Conservation (phyloP, 805 yeast genomes). For the Candida vartiovaarae region DNA sequence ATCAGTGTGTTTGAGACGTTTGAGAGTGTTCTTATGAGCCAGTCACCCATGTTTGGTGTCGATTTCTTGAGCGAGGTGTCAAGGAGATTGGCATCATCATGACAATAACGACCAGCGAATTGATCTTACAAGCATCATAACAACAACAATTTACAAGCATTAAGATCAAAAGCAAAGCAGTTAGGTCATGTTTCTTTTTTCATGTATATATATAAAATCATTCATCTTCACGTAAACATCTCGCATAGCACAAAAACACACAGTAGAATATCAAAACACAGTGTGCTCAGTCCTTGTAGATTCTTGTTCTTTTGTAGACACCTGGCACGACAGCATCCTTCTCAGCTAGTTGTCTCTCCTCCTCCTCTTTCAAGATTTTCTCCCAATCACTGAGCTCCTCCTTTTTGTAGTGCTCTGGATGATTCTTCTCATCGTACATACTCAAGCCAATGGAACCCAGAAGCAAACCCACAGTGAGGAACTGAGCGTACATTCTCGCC, state of each 20-base stretch:
- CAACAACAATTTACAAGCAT: too few species aligned
- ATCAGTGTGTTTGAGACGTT: background rate
- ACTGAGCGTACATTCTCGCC: conserved; percentile 90
- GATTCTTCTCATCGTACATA: conserved; percentile 55
- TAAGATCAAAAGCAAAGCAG: too few species aligned
- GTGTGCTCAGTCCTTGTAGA: conserved; percentile 21
- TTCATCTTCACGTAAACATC: too few species aligned
- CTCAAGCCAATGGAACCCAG: conserved; percentile 62
- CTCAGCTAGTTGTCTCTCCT: conserved; percentile 22
- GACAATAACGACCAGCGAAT: too few species aligned
- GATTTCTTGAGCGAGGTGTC: too few species aligned
- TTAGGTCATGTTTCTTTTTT: too few species aligned
- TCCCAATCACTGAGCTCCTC: conserved; percentile 39
- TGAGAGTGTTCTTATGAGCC: background rate
- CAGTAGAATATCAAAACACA: too few species aligned
- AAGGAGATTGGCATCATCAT: too few species aligned
- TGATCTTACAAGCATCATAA: too few species aligned
- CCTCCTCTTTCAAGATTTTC: conserved; percentile 38
- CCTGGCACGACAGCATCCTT: conserved; percentile 3
- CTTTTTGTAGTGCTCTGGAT: conserved; percentile 30
- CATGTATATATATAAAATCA: too few species aligned
- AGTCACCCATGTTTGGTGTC: background rate
- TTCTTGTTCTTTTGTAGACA: conserved; percentile 30
- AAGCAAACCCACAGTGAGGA: conserved; percentile 63
- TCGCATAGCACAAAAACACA: too few species aligned